Evolutionary conservation across 2,329 filamentous ascomycete genomes (phyloP), one percentile per base, ranked within the genome.

Genomic region (Phialemonium atrogriseum): DNA sequence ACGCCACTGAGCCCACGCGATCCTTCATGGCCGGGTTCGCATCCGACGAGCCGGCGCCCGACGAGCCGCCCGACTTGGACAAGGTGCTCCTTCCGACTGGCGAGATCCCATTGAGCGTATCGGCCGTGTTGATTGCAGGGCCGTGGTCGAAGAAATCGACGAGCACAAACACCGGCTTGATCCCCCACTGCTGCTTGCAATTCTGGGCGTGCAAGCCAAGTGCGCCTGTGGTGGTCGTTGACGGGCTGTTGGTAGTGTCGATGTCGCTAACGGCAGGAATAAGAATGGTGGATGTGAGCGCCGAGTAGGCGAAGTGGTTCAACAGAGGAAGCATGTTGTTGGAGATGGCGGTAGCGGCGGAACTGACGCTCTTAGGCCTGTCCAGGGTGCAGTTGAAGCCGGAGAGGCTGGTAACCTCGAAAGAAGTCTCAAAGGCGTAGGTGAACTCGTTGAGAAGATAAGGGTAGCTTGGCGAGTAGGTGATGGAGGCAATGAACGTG

Each of bases 71-170:
- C 3, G 47, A 50, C 10, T n/a, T n/a, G n/a, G n/a, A n/a, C n/a
- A n/a, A n/a, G n/a, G n/a, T n/a, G n/a, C n/a, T n/a, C n/a, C n/a
- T n/a, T n/a, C n/a, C n/a, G n/a, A n/a, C n/a, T n/a, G n/a, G n/a
- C n/a, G n/a, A n/a, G n/a, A n/a, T 56, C 7, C 59, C 62, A 52
- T 89, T 89, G 47, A 86, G 54, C 27, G 47, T 55, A 55, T 91
- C 84, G 3, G 82, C 78, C 1, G 78, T 77, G 6, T 66, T 62
- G 33, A 91, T 73, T 19, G 81, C 73, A 0, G 80, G 75, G 0
- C 80, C 84, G 37, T 77, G 66, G 51, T 84, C 79, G 54, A 79
- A 87, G 54, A 86, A 89, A 55, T 93, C 84, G 2, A 89, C 82
- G 8, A 91, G 66, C 13, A 85, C 68, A 45, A 85, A 88, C 4